Base-by-base conservation (phyloP, 176 grass and related monocot genomes). In the Bromus sterilis region DNA sequence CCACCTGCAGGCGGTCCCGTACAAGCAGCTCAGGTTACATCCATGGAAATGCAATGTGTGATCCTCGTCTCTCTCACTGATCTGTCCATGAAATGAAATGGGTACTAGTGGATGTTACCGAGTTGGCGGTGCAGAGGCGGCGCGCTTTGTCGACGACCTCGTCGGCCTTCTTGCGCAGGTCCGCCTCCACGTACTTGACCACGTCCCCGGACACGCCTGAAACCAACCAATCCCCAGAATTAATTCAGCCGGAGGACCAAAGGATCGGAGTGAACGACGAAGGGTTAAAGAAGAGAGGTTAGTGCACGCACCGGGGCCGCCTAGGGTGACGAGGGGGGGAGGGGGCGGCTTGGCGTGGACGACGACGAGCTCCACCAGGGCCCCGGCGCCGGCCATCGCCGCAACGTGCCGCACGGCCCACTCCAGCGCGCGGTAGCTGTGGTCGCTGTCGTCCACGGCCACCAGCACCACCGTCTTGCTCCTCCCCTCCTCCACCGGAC, bases 381-480 rank as follows among this genome's bases (percentile, higher is more conserved):
- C 62, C 14, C 73, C 73, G 4, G 21, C 76, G 69, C 61, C 80
- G 1, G 6, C 68, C 56, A 15, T 4, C 48, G 65, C 75, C 32
- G 71, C 78, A 46, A 91, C 66, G 53, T 84, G 76, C 12, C 73
- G 86, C 53, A 82, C 56, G 12, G 79, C 56, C 92, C 92, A 94
- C 81, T 91, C 92, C 12, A 94, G 86, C 31, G 92, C 92, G 76
- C 84, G 18, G 84, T 75, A 84, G 83, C 92, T 91, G 79, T 80
- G 89, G 53, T 91, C 92, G 80, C 86, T 91, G 86, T 94, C 86
- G 71, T 85, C 89, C 81, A 94, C 77, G 4, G 71, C 92, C 18
- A 91, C 83, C 86, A 94, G 77, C 80, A 94, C 71, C 89, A 87
- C 76, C 76, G 74, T 82, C 80, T 79, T 91, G n/a, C 39, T 66